Conservation (phyloP, 2,329 filamentous ascomycete species). For the Penicillium nordicum region DNA sequence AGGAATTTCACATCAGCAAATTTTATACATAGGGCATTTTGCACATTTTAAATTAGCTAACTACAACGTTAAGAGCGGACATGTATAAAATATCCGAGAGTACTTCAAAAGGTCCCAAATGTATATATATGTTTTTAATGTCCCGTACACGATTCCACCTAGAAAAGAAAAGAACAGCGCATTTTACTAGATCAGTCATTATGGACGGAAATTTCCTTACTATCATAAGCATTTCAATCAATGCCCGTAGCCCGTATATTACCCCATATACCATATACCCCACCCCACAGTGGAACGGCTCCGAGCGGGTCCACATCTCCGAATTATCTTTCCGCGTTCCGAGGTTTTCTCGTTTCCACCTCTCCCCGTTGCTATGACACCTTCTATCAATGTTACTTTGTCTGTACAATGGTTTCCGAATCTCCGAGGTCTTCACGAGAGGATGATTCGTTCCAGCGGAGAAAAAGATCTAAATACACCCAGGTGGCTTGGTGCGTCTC, state of each 20-base stretch:
- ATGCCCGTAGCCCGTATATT: too few species aligned
- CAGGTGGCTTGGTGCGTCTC: conserved; percentile 33
- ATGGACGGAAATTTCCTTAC: too few species aligned
- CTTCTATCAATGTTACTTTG: neutral
- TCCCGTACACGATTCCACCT: too few species aligned
- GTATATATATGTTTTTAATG: too few species aligned
- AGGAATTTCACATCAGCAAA: neutral
- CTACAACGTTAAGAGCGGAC: too few species aligned
- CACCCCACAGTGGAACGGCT: too few species aligned
- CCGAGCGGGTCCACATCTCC: neutral
- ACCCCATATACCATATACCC: too few species aligned
- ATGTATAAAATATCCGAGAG: too few species aligned
- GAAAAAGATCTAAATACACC: conserved; percentile 37
- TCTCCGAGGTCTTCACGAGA: neutral
- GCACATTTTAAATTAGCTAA: neutral
- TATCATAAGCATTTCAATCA: too few species aligned
- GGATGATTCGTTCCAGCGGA: neutral
- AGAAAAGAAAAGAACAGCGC: too few species aligned
- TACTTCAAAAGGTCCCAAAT: too few species aligned
- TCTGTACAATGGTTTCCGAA: neutral
- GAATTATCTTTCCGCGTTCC: conserved; percentile 6
- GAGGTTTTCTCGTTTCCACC: neutral
- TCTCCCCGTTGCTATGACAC: neutral
- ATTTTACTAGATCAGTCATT: too few species aligned
- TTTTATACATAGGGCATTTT: neutral